Evolutionary conservation across 371 early-diverging fungal species (phyloP).

Genomic region (Batkoa obscura): DNA sequence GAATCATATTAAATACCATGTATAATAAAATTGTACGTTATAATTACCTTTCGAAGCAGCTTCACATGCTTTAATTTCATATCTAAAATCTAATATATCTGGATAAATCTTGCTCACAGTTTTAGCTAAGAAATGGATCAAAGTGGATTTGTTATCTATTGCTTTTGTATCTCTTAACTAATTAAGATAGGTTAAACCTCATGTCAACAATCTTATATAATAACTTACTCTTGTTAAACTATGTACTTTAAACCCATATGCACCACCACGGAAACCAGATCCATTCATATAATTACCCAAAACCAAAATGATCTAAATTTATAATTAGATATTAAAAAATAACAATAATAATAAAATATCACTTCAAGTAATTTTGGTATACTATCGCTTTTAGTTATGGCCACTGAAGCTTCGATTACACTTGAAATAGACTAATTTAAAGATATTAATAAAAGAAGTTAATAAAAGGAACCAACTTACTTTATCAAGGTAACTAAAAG

Average conservation of each 20-base stretch:
- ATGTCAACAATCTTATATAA: neutral
- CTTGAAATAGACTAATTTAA: neutral
- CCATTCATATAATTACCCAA: constrained; percentile 88
- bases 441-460: neutral
- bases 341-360: constrained; percentile 7
- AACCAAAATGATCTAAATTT: constrained; percentile 49
- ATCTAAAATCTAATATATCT: constrained; percentile 34
- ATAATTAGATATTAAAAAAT: constrained; percentile 14
- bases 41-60: constrained; percentile 60
- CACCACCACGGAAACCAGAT: constrained; percentile 66
- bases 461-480: constrained; percentile 23
- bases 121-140: constrained; percentile 60
- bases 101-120: constrained; percentile 46
- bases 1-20: too few species aligned
- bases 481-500: constrained; percentile 38
- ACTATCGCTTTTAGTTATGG: constrained; percentile 23
- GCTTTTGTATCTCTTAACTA: constrained; percentile 71
- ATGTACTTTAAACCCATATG: constrained; percentile 75
- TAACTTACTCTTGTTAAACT: constrained; percentile 58
- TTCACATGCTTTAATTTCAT: constrained; percentile 47
- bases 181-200: neutral
- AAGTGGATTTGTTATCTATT: constrained; percentile 40
- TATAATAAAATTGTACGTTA: too few species aligned
- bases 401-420: constrained; percentile 29
- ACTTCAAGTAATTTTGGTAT: constrained; percentile 34